Percentiles rank a stretch among this genome's conserved stretches.
phyloP scores from a whole-genome alignment of 306 rosid genomes.

The Vigna unguiculata region DNA sequence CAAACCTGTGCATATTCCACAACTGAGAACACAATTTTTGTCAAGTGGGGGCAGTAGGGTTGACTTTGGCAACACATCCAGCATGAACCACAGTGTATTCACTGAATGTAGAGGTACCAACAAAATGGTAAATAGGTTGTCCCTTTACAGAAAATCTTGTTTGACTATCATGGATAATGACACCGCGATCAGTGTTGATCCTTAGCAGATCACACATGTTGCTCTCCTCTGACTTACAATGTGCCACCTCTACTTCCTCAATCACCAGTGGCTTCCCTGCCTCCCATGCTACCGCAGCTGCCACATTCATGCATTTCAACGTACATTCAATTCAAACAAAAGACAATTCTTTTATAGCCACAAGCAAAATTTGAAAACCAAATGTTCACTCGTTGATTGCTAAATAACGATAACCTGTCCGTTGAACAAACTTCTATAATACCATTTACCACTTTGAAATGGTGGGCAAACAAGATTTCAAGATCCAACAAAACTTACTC shows the following conservation, averaged over 20 bases:
- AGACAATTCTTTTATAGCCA: too few relatives aligned
- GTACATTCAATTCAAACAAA: too few relatives aligned
- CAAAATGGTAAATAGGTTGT: slow-evolving; percentile 77
- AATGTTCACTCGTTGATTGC: not conserved
- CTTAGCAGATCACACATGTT: slow-evolving; percentile 93
- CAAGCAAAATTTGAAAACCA: not conserved
- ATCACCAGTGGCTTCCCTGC: slow-evolving; percentile 61
- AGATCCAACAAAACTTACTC: not conserved
- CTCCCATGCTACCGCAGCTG: slow-evolving; percentile 65
- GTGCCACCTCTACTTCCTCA: slow-evolving; percentile 65
- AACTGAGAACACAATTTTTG: slow-evolving; percentile 89
- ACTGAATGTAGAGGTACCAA: slow-evolving; percentile 92
- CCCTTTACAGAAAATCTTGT: slow-evolving; percentile 77
- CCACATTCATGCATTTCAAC: not conserved
- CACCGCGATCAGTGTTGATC: slow-evolving; percentile 87
- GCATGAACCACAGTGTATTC: slow-evolving; percentile 83
- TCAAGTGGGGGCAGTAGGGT: slow-evolving; percentile 88
- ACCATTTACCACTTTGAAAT: not conserved
- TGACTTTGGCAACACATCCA: slow-evolving; percentile 85
- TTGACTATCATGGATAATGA: slow-evolving; percentile 69
- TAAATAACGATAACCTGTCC: not conserved
- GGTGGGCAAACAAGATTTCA: not conserved
- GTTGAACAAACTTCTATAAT: not conserved
- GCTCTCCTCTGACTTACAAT: slow-evolving; percentile 89
- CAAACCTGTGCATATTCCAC: slow-evolving; percentile 90